Percentiles rank a stretch among this genome's conserved stretches.
Conservation (phyloP, 768 basidiomycete species). For the Boletus bicolor region DNA sequence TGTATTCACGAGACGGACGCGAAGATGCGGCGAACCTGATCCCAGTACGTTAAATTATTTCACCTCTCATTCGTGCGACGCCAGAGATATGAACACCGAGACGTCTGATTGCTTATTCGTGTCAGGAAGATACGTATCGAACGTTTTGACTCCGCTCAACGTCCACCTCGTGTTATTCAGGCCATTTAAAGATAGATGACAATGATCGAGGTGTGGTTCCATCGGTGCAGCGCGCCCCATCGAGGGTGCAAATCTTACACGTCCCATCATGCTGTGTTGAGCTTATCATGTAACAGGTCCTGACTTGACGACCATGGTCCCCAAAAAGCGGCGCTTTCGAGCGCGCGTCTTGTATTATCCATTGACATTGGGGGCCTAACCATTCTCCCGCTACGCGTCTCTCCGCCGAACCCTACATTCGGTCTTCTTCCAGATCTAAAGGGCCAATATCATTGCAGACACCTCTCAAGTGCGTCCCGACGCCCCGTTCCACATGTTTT, state of each 20-base stretch:
- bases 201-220: not conserved
- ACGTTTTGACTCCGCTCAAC: slow-evolving; percentile 8
- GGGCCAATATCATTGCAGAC: not conserved
- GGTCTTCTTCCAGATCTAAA: slow-evolving; percentile 5
- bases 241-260: slow-evolving; percentile 11
- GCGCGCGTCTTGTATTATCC: not conserved
- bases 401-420: not conserved
- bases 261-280: not conserved
- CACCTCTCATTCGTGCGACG: not conserved
- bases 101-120: not conserved
- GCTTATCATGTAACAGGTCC: not conserved
- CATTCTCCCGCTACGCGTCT: not conserved
- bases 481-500: slow-evolving; percentile 17
- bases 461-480: slow-evolving; percentile 23
- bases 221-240: not conserved
- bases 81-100: not conserved
- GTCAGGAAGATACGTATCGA: slow-evolving; percentile 2
- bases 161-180: not conserved
- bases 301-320: not conserved
- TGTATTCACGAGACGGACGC: not conserved
- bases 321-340: not conserved
- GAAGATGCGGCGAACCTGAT: slow-evolving; percentile 48
- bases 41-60: slow-evolving; percentile 27
- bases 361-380: not conserved
- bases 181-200: slow-evolving; percentile 15